Percentiles rank a stretch among this genome's conserved stretches.
phyloP scores from a whole-genome alignment of 495 filamentous ascomycete genomes.

The Talaromyces adpressus region DNA sequence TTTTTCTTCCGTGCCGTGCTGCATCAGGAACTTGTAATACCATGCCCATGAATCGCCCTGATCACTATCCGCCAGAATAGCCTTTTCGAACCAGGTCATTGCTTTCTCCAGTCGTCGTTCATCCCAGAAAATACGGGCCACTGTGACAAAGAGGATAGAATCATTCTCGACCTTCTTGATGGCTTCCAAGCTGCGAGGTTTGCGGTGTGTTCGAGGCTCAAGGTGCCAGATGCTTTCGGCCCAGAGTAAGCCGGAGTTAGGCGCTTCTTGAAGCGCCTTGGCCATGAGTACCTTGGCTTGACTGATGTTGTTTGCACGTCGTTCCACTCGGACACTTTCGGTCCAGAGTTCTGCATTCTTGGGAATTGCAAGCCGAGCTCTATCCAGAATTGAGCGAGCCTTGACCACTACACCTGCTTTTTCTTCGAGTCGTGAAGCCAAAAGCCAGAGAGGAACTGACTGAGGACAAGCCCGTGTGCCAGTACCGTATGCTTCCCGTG shows the following conservation, averaged over 20 bases:
- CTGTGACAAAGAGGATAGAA: slow-evolving; percentile 70
- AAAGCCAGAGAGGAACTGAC: slow-evolving; percentile 80
- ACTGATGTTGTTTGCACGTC: slow-evolving; percentile 72
- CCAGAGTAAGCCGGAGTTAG: slow-evolving; percentile 87
- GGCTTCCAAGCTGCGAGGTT: slow-evolving; percentile 81
- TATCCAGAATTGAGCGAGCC: slow-evolving; percentile 85
- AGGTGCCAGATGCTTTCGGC: slow-evolving; percentile 91
- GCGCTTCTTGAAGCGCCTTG: slow-evolving; percentile 81
- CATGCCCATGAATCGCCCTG: slow-evolving; percentile 94
- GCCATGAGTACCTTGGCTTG: slow-evolving; percentile 92
- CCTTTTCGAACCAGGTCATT: slow-evolving; percentile 94
- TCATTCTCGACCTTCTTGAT: slow-evolving; percentile 97
- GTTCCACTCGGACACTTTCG: slow-evolving; percentile 86
- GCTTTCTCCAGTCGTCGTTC: slow-evolving; percentile 85
- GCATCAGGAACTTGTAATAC: slow-evolving; percentile 88
- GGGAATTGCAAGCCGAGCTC: slow-evolving; percentile 76
- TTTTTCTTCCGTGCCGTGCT: slow-evolving; percentile 94
- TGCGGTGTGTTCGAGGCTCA: slow-evolving; percentile 83
- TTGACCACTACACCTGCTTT: slow-evolving; percentile 77
- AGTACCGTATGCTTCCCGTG: slow-evolving; percentile 83
- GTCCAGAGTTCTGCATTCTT: slow-evolving; percentile 82
- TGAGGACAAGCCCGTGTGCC: slow-evolving; percentile 82
- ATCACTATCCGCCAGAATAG: slow-evolving; percentile 77
- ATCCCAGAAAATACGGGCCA: slow-evolving; percentile 69
- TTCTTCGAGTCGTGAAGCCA: slow-evolving; percentile 84